Conservation (phyloP, 805 yeast genomes). For the Candida maris region DNA sequence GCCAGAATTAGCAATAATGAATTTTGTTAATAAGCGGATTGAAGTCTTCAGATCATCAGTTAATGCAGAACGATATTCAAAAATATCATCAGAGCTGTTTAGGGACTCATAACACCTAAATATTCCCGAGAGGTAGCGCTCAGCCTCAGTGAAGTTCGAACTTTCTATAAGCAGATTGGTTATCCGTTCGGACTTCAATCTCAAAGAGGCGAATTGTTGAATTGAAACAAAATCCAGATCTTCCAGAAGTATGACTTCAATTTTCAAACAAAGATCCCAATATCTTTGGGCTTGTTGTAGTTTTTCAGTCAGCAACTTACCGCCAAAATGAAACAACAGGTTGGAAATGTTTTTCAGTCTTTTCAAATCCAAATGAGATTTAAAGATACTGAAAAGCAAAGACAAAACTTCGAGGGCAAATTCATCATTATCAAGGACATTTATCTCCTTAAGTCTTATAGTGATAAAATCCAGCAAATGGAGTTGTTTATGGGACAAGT, state of each 20-base stretch:
- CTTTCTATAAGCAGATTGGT: slow-evolving; percentile 28
- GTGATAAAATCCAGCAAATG: slow-evolving; percentile 21
- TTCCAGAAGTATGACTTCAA: slow-evolving; percentile 29
- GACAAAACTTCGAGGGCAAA: slow-evolving; percentile 9
- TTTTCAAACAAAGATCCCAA: slow-evolving; percentile 29
- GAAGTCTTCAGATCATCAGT: slow-evolving; percentile 9
- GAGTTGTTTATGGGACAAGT: slow-evolving; percentile 3
- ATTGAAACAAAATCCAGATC: neutral
- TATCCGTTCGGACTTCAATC: slow-evolving; percentile 34
- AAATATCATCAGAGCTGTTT: neutral
- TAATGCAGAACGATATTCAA: slow-evolving; percentile 9
- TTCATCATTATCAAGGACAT: slow-evolving; percentile 1
- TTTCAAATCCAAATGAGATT: slow-evolving; percentile 29
- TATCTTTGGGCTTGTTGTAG: slow-evolving; percentile 12
- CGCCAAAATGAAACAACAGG: slow-evolving; percentile 40
- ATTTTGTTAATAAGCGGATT: slow-evolving; percentile 20
- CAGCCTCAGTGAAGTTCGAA: slow-evolving; percentile 13
- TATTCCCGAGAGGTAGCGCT: slow-evolving; percentile 17
- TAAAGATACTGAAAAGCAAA: slow-evolving; percentile 17
- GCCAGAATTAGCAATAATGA: slow-evolving; percentile 15
- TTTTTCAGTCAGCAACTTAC: slow-evolving; percentile 14
- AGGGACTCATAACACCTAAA: slow-evolving; percentile 17
- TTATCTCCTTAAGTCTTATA: slow-evolving; percentile 15
- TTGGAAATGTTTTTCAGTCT: slow-evolving; percentile 46
- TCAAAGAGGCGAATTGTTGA: slow-evolving; percentile 17